These are phyloP conservation scores for Serendipita vermifera DNA, from an alignment of 768 basidiomycete species.

Conservation along the genomic window DNA sequence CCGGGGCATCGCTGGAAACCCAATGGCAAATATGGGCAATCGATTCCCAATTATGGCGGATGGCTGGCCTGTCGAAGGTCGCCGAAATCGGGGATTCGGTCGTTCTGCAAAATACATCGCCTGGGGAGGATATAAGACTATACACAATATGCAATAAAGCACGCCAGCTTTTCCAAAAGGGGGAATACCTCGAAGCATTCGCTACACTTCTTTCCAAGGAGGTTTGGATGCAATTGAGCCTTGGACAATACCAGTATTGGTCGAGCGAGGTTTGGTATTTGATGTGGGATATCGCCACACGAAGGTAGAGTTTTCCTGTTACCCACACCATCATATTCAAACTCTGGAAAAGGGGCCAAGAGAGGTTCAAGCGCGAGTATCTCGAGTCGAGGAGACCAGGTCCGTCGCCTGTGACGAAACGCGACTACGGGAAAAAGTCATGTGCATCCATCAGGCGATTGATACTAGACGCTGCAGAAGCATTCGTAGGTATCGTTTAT, in stretches of 20 bases:
- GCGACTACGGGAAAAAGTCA: background rate
- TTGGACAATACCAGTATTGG: constrained; percentile 61
- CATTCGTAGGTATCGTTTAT: background rate
- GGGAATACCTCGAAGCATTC: constrained; percentile 49
- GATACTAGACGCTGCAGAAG: background rate
- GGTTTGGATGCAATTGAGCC: constrained; percentile 53
- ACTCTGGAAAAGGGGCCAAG: background rate
- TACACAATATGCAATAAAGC: background rate
- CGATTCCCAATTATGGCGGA: background rate
- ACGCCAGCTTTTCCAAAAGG: constrained; percentile 56
- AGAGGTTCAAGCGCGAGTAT: background rate
- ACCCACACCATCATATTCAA: background rate
- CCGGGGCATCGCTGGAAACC: background rate
- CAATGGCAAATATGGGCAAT: constrained; percentile 7
- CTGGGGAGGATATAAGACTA: background rate
- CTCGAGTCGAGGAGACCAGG: background rate
- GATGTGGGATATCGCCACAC: constrained; percentile 49
- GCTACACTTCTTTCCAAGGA: constrained; percentile 50
- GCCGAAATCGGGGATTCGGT: background rate
- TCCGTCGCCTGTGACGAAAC: background rate
- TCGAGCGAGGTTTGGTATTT: constrained; percentile 67
- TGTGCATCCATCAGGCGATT: background rate
- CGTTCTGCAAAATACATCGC: background rate
- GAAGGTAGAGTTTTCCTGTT: constrained; percentile 37
- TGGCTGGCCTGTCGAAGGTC: background rate